Evolutionary conservation across 2,329 filamentous ascomycete species (phyloP).

Genomic region (Fusarium gaditjirri): DNA sequence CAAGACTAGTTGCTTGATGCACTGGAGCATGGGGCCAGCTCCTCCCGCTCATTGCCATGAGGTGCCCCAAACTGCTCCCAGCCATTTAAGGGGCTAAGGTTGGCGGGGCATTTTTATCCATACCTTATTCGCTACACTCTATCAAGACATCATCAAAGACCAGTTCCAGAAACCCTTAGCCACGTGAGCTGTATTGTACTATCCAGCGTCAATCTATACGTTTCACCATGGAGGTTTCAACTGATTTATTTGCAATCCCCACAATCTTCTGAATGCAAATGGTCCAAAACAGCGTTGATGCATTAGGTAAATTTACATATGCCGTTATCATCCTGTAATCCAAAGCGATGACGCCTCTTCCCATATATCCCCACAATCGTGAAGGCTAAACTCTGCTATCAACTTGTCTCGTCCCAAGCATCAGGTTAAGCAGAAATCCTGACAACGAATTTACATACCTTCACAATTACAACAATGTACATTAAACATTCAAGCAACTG

Average conservation of each 20-base stretch:
- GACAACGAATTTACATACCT: background rate
- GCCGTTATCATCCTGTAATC: background rate
- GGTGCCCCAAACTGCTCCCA: background rate
- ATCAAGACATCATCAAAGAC: slow-evolving; percentile 6
- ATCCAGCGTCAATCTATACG: background rate
- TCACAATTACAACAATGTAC: slow-evolving; percentile 1
- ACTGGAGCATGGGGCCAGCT: slow-evolving; percentile 21
- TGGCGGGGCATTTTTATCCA: slow-evolving; percentile 27
- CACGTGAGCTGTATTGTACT: slow-evolving; percentile 16
- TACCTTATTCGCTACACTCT: background rate
- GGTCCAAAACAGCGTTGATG: background rate
- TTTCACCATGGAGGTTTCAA: background rate
- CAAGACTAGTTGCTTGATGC: slow-evolving; percentile 12
- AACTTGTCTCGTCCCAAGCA: background rate
- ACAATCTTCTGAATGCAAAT: background rate
- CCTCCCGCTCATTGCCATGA: slow-evolving; percentile 18
- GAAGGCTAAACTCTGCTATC: background rate
- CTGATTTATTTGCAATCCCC: background rate
- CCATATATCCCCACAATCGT: background rate
- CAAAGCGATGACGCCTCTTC: slow-evolving; percentile 19
- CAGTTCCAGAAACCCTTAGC: slow-evolving; percentile 20
- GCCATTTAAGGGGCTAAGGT: slow-evolving; percentile 25
- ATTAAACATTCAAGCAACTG: background rate
- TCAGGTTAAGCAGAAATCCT: background rate
- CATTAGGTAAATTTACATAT: background rate